phyloP scores from a whole-genome alignment of 805 yeast genomes.

The Kazachstania bromeliacearum region DNA sequence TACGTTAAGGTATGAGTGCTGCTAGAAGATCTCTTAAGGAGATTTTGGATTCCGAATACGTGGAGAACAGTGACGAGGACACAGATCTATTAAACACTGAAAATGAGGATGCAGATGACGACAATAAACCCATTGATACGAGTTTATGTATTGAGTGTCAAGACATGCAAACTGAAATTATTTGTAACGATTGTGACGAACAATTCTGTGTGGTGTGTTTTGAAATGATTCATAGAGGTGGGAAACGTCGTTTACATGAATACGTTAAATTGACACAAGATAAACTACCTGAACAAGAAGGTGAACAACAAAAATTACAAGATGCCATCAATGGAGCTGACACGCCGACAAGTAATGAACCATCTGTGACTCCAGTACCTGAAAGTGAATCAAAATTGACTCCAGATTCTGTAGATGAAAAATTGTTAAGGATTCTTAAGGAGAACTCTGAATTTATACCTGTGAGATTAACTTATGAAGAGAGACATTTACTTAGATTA shows the following conservation, averaged over 20 bases:
- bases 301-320: constrained; percentile 16
- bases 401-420: constrained; percentile 21
- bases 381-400: background rate
- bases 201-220: constrained; percentile 63
- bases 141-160: constrained; percentile 58
- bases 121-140: constrained; percentile 28
- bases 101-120: constrained; percentile 18
- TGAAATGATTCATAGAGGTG: constrained; percentile 59
- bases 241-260: constrained; percentile 44
- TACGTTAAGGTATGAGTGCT: constrained; percentile 15
- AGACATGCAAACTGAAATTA: constrained; percentile 60
- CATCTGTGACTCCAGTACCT: background rate
- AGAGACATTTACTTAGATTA: constrained; percentile 55
- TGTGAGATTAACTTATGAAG: constrained; percentile 55
- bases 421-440: constrained; percentile 32
- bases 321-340: constrained; percentile 9
- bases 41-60: constrained; percentile 32
- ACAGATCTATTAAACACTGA: constrained; percentile 1
- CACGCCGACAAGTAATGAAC: constrained; percentile 10
- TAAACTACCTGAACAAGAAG: constrained; percentile 11
- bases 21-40: constrained; percentile 29
- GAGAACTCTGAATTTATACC: constrained; percentile 52
- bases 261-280: constrained; percentile 20
- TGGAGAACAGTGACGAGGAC: constrained; percentile 27
- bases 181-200: constrained; percentile 56